phyloP scores from a whole-genome alignment of 139 green algal genomes.

The Pleodorina starrii region DNA sequence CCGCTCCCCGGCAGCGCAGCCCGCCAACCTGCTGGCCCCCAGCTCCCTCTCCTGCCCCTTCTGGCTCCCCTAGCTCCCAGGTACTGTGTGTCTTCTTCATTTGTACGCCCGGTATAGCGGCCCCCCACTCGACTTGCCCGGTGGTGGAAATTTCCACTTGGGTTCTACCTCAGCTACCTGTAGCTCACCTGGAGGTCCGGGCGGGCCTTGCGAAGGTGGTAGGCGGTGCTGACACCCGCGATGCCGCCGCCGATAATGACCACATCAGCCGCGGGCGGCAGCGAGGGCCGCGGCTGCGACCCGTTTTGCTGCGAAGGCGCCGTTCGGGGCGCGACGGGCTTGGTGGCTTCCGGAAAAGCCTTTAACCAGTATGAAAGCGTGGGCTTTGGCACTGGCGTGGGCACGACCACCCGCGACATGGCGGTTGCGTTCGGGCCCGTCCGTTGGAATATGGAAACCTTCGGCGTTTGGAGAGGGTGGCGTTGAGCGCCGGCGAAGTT shows the following conservation, averaged over 20 bases:
- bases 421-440: no score
- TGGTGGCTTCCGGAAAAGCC: neutral
- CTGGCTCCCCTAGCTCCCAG: no score
- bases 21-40: no score
- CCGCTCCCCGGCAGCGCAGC: no score
- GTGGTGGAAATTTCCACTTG: no score
- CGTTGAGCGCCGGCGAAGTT: neutral
- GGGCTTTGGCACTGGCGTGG: conserved; percentile 1
- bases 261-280: conserved; percentile 2
- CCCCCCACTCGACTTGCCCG: no score
- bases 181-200: conserved; percentile 41
- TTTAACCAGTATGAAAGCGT: conserved; percentile 33
- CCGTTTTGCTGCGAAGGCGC: neutral
- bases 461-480: neutral
- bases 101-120: no score
- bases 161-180: no score
- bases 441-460: no score
- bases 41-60: no score
- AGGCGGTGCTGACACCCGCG: conserved; percentile 30
- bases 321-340: neutral
- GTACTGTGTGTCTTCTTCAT: no score
- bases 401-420: neutral
- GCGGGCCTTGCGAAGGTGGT: conserved; percentile 27
- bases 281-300: neutral
- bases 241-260: conserved; percentile 48